Evolutionary conservation across 257 asterid genomes (phyloP), one percentile per base, ranked within the genome.

Genomic region (Ballota nigra): DNA sequence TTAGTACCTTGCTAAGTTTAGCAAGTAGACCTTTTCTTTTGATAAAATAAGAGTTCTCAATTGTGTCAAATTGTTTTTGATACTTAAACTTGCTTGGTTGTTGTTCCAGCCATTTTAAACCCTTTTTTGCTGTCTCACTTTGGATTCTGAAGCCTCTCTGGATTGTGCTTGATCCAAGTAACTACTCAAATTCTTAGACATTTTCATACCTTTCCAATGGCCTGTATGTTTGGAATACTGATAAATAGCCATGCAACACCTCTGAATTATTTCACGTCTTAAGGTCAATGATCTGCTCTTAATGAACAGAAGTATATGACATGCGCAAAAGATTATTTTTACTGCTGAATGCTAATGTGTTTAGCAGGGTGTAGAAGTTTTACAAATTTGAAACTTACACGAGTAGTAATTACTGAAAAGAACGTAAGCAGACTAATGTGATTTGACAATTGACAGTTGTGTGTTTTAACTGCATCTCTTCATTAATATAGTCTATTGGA

Each of bases 351-450:
- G 18, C 10, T 47, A 28, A 24, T 45, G 69, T 45, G 24, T 41
- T 75, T 49, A 58, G 43, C 53, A 38, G 23, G 49, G 68, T 53
- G 53, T 43, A 12, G 61, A 41, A 45, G 52, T 26, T 51, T 43
- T 28, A 15, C n/a, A 57, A 43, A 3, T 41, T 23, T n/a, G 29
- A 61, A 33, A 67, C 8, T 43, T 74, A 11, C 26, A 16, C 23
- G 68, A 33, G 68, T 34, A 58, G 15, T 59, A 33, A 3, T 68
- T 15, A 45, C 41, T 15, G 23, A 15, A 23, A 68, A 8, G 68
- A 52, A 18, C 40, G 19, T 56, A 1, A 60, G 63, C 69, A 45
- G 12, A 47, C 13, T 26, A 19, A 28, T 53, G 22, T 41, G 19
- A 53, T 23, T 63, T 53, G 67, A 13, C 18, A 53, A 40, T 63